A percentile compares a stretch with the other conserved stretches of the same genome.
phyloP scores from a whole-genome alignment of 1,284 basidiomycete species.

The Pisolithus thermaeus region DNA sequence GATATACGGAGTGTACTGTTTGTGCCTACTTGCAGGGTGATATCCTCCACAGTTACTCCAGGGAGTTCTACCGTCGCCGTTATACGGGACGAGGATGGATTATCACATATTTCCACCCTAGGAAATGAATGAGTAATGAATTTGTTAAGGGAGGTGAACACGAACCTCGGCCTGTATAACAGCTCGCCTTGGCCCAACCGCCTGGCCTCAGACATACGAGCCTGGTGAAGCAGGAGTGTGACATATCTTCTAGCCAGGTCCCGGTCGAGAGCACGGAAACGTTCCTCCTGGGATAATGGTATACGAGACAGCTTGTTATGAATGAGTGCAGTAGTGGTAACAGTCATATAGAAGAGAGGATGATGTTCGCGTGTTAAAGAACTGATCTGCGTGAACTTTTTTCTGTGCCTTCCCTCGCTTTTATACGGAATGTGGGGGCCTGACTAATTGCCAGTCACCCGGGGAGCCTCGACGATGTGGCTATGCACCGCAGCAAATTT shows the following conservation, averaged over 20 bases:
- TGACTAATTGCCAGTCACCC: not conserved
- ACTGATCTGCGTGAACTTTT: no score
- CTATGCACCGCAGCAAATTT: no score
- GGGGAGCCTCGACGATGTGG: no score
- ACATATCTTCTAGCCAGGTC: constrained; percentile 29
- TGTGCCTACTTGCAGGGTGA: constrained; percentile 23
- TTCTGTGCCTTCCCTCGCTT: not conserved
- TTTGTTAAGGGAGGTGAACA: constrained; percentile 3
- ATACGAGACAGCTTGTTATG: constrained; percentile 24
- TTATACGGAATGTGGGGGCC: not conserved
- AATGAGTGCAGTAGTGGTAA: constrained; percentile 11
- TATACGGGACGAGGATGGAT: constrained; percentile 26
- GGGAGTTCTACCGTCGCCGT: constrained; percentile 27
- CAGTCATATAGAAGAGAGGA: constrained; percentile 18
- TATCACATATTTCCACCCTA: constrained; percentile 29
- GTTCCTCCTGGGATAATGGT: constrained; percentile 20
- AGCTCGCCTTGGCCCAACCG: constrained; percentile 24
- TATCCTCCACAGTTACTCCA: constrained; percentile 28
- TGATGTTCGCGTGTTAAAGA: not conserved
- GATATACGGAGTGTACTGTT: constrained; percentile 21
- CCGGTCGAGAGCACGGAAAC: constrained; percentile 28
- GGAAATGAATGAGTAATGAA: constrained; percentile 5
- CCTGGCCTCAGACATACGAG: constrained; percentile 17
- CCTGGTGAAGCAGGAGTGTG: constrained; percentile 21
- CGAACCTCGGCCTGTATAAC: constrained; percentile 30